Conservation (phyloP, 306 rosid species). For the apple (Malus domestica) region ASM211411v1 NC_041804.1:3482501-3483000, state of each 20-base stretch:
- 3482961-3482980: slow-evolving; percentile 55
- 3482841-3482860: slow-evolving; percentile 42
- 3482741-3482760: slow-evolving; percentile 52
- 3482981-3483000: slow-evolving; percentile 54
- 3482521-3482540: slow-evolving; percentile 66
- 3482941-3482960: slow-evolving; percentile 36
- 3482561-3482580: slow-evolving; percentile 52
- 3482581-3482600: slow-evolving; percentile 60
- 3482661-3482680: slow-evolving; percentile 57
- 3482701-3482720: slow-evolving; percentile 63
- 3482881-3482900: slow-evolving; percentile 20
- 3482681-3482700: slow-evolving; percentile 65
- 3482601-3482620: slow-evolving; percentile 42
- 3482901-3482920: slow-evolving; percentile 21
- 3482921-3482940: slow-evolving; percentile 26
- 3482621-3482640: slow-evolving; percentile 50
- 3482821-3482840: slow-evolving; percentile 54
- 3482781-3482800: slow-evolving; percentile 58
- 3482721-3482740: slow-evolving; percentile 62
- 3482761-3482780: slow-evolving; percentile 72
- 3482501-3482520: slow-evolving; percentile 55
- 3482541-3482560: slow-evolving; percentile 33
- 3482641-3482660: slow-evolving; percentile 52
- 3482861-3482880: slow-evolving; percentile 24
- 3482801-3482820: slow-evolving; percentile 57